These are phyloP conservation scores for Hordeum marinum DNA, from an alignment of 176 grass and related monocot species.

Conservation along the genomic window DNA sequence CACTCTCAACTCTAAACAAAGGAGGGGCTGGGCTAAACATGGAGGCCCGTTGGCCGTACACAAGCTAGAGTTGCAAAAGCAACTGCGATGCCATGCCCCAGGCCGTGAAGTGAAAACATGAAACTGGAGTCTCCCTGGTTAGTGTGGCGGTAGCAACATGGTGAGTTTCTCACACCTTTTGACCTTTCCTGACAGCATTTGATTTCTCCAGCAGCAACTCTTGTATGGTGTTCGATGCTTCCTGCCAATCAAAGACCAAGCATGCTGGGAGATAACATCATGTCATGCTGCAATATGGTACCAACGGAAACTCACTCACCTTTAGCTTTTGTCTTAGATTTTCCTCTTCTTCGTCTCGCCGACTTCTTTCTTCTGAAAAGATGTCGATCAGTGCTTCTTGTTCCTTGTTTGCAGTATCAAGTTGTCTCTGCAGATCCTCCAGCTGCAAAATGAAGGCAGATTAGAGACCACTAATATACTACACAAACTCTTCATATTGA, in stretches of 20 bases:
- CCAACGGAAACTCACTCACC: conserved; percentile 29
- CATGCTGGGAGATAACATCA: not conserved
- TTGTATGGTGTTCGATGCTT: conserved; percentile 60
- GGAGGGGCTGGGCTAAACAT: not conserved
- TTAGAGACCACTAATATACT: not conserved
- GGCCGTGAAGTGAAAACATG: not conserved
- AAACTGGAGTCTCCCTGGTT: not conserved
- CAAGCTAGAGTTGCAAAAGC: not conserved
- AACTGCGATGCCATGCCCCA: not conserved
- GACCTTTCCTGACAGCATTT: conserved; percentile 35
- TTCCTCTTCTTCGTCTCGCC: conserved; percentile 74
- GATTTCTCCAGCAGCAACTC: conserved; percentile 63
- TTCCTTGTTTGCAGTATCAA: conserved; percentile 73
- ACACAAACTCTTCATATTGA: not conserved
- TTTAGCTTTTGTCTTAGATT: conserved; percentile 79
- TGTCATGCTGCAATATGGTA: not conserved
- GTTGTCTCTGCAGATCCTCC: conserved; percentile 65
- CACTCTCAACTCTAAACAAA: not conserved
- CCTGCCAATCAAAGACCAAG: conserved; percentile 38
- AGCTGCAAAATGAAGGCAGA: conserved; percentile 43
- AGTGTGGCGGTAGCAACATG: not conserved
- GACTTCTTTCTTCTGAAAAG: conserved; percentile 91
- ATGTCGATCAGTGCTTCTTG: conserved; percentile 90
- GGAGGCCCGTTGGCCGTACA: not conserved
- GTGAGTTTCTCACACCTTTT: conserved; percentile 35